These are phyloP conservation scores for Dendrothele bispora DNA, from an alignment of 768 basidiomycete species.

Conservation along the genomic window DNA sequence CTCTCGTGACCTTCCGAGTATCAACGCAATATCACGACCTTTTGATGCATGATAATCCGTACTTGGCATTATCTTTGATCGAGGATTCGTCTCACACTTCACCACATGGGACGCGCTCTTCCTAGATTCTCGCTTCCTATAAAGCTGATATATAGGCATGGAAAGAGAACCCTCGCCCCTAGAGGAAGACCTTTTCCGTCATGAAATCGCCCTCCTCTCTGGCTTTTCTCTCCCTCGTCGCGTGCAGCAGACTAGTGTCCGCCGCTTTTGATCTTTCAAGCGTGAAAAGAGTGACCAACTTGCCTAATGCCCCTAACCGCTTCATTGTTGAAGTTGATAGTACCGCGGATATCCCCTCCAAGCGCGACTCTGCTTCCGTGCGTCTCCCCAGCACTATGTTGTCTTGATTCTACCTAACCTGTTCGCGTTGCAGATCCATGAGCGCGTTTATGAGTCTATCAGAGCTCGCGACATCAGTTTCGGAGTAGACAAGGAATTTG, in stretches of 20 bases:
- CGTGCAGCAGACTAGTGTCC: slow-evolving; percentile 24
- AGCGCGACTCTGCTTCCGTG: slow-evolving; percentile 18
- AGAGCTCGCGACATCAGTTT: slow-evolving; percentile 43
- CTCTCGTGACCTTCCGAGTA: no score
- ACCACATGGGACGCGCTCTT: no score
- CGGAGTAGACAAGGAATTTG: slow-evolving; percentile 51
- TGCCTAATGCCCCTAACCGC: slow-evolving; percentile 43
- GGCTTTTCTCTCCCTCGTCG: slow-evolving; percentile 24
- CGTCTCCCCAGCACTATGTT: background rate
- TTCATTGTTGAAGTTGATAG: slow-evolving; percentile 59
- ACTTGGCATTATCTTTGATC: no score
- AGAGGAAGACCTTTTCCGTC: slow-evolving; percentile 9
- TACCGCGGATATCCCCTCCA: slow-evolving; percentile 33
- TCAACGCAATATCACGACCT: no score
- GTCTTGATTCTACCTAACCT: background rate
- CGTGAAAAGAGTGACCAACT: slow-evolving; percentile 36
- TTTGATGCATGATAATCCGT: no score
- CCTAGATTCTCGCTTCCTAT: no score
- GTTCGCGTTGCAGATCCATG: slow-evolving; percentile 23
- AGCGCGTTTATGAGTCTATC: slow-evolving; percentile 45
- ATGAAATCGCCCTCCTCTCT: slow-evolving; percentile 36
- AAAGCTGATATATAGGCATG: no score
- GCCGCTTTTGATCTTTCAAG: slow-evolving; percentile 34
- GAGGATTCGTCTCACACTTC: no score
- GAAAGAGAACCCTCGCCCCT: no score